Evolutionary conservation across 805 yeast genomes (phyloP), one percentile per base, ranked within the genome.

Genomic region (Kuraishia capsulata): DNA sequence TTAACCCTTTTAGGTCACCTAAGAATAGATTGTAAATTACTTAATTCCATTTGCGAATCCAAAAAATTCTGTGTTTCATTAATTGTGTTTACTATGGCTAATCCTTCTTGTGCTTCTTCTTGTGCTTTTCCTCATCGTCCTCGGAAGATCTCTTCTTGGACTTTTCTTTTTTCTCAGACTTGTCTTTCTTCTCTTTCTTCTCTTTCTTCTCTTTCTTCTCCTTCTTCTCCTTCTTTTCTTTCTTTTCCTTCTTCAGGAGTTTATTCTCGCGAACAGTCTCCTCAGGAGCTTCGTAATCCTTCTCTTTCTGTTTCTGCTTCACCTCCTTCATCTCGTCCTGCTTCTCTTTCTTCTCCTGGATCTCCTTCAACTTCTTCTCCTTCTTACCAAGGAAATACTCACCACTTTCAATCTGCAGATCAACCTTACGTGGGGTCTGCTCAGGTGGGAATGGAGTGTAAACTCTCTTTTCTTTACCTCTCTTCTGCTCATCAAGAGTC

Each of bases 381-480:
- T 69, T 76, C 67, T 86, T 83, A 43, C 87, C 84, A 65, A 92
- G 70, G 76, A 92, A 92, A 65, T 87, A 92, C 62, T 92, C 98
- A 76, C 98, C 98, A 68, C 94, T 80, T 62, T 92, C 98, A 62
- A 92, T 88, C 67, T 88, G 95, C 58, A 89, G 67, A 75, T 92
- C 98, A 62, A 92, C 71, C 84, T 92, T 89, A 70, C 97, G 82
- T 55, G 97, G 98, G 48, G 78, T 76, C 64, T 86, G 98, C 38
- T 86, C 84, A 51, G 98, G 97, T 66, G 98, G 98, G 88, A 92
- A 92, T 56, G 98, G 97, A 25, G 98, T 92, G 75, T 90, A 90
- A 3, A 77, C 80, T 63, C 81, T 89, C 69, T 75, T 71, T 39
- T 61, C 64, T 37, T 53, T 55, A 52, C 61, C 61, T 49, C 60